phyloP scores from a whole-genome alignment of 2,329 filamentous ascomycete species.

The Metarhizium guizhouense region DNA sequence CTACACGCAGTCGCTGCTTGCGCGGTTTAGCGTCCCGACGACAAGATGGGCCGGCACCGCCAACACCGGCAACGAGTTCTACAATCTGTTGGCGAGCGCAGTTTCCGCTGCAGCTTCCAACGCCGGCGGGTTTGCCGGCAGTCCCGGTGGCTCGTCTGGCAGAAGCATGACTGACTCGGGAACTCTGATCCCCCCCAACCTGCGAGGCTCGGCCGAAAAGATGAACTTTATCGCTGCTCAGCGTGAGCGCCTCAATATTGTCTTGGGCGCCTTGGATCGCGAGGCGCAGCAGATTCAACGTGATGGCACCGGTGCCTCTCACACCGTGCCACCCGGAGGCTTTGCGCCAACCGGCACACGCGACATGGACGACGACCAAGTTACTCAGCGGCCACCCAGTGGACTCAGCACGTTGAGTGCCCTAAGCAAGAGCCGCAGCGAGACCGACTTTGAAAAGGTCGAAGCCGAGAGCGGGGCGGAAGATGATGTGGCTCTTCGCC shows the following conservation, averaged over 20 bases:
- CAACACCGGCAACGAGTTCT: constrained; percentile 55
- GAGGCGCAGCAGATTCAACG: constrained; percentile 58
- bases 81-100: constrained; percentile 66
- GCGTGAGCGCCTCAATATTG: constrained; percentile 64
- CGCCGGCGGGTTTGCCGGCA: constrained; percentile 25
- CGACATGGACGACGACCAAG: constrained; percentile 23
- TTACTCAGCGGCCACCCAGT: constrained; percentile 34
- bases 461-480: constrained; percentile 62
- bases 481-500: constrained; percentile 33
- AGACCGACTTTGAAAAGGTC: constrained; percentile 84
- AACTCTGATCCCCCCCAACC: constrained; percentile 60
- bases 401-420: constrained; percentile 42
- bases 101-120: constrained; percentile 54
- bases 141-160: constrained; percentile 6
- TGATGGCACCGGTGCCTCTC: constrained; percentile 18
- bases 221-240: constrained; percentile 70
- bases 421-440: constrained; percentile 74
- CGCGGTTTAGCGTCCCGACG: constrained; percentile 74
- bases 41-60: constrained; percentile 48
- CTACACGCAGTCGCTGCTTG: constrained; percentile 77
- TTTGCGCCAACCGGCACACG: constrained; percentile 9
- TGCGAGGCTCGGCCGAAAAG: constrained; percentile 56
- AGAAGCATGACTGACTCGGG: constrained; percentile 31
- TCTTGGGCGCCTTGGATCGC: constrained; percentile 69
- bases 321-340: neutral